These are phyloP conservation scores for Hygrocybe punicea DNA, from an alignment of 768 basidiomycete species.

Conservation along the genomic window DNA sequence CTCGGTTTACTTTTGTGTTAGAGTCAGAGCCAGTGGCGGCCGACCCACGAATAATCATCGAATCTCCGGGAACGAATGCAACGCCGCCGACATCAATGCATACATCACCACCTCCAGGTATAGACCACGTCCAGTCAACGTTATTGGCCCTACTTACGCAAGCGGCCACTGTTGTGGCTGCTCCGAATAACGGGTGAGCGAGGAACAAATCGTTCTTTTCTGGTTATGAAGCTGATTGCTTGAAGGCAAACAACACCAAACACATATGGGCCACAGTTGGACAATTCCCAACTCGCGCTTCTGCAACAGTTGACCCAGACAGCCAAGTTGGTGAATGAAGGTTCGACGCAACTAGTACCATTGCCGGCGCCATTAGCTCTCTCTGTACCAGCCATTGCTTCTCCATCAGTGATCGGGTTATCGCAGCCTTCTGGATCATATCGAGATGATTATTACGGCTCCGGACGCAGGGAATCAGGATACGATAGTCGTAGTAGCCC, in stretches of 20 bases:
- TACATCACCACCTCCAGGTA: constrained; percentile 26
- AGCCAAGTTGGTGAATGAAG: constrained; percentile 41
- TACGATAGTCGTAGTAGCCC: constrained; percentile 49
- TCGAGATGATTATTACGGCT: constrained; percentile 45
- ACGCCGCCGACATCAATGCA: constrained; percentile 27
- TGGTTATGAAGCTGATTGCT: constrained; percentile 7
- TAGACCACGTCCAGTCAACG: constrained; percentile 52
- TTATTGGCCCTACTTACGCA: constrained; percentile 68
- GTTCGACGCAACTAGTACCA: constrained; percentile 27
- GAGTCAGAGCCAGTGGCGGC: constrained; percentile 47
- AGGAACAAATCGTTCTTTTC: not conserved
- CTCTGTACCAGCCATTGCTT: constrained; percentile 17
- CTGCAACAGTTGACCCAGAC: constrained; percentile 74
- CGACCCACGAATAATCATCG: constrained; percentile 35
- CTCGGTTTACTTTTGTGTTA: constrained; percentile 59
- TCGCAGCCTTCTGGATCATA: constrained; percentile 34
- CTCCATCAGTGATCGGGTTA: constrained; percentile 21
- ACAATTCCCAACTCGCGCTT: constrained; percentile 60
- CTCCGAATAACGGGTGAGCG: constrained; percentile 40
- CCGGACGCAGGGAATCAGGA: constrained; percentile 40
- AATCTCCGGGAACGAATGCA: constrained; percentile 26
- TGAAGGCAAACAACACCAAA: constrained; percentile 65
- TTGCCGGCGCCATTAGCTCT: constrained; percentile 33
- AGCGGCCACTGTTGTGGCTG: constrained; percentile 46
- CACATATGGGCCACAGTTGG: constrained; percentile 41